Evolutionary conservation across 2,329 filamentous ascomycete genomes (phyloP), one percentile per base, ranked within the genome.

Genomic region (Aspergillus cejpii): DNA sequence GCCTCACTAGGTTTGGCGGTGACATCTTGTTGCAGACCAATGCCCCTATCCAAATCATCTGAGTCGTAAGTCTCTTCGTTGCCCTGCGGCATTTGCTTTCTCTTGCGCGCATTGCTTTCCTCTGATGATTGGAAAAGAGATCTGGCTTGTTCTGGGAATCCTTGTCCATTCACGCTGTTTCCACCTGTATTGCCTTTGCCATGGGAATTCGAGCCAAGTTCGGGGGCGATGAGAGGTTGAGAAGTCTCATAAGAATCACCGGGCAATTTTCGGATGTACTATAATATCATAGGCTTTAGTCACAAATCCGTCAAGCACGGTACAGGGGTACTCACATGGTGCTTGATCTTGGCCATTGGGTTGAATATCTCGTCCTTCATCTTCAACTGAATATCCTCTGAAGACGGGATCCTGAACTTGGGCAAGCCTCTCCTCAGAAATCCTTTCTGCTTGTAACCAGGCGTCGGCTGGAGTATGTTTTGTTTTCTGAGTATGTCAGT

Each of bases 341-440:
- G 59, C 27, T 51, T 19, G n/a, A 65, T 63, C 39, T 65, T 65
- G 15, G 52, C 51, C 47, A 63, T 53, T 3, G 62, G 62, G 24
- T 63, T 48, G 14, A 63, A 49, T 8, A 65, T 60, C n/a, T 65
- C 60, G 19, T 40, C 40, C 20, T 55, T 33, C 21, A 65, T 51
- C 39, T 40, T 56, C 33, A 52, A 29, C 19, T 39, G 50, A 1
- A 54, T 43, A 12, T 55, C 51, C 8, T 53, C 41, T 12, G 51
- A 51, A 3, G 45, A 42, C 26, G 58, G 49, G 11, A 65, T 43
- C 5, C 37, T 47, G 37, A 54, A 65, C 43, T 55, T 60, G 5
- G 62, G 62, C 17, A 65, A 45, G 2, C 62, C 62, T 24, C 45
- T 62, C 14, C 49, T 49, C 5, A 53, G 11, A 39, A 64, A 64